Evolutionary conservation across 2,329 filamentous ascomycete species (phyloP), one percentile per base, ranked within the genome.

Genomic region (Penicillium sp.): DNA sequence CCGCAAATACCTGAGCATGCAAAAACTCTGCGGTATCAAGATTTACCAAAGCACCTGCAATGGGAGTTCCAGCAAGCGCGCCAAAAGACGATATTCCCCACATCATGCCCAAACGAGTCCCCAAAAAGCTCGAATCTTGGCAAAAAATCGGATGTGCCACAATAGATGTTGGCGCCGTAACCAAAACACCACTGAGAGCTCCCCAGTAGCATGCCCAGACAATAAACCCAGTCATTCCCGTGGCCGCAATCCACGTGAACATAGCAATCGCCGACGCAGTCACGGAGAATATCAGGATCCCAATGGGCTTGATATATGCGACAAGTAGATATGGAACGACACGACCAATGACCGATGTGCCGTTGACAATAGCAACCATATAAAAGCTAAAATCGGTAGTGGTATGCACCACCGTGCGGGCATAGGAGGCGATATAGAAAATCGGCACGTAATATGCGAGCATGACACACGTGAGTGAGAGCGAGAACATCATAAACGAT

Each of bases 361-460:
- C 80, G 66, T 83, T 84, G 49, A 83, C 75, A 47, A 84, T 79
- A 2, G 82, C 71, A 5, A 84, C 69, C 25, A 83, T 72, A 58
- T 83, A 82, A 17, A 74, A 69, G 1, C 75, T 75, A 6, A 81
- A 63, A 23, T 66, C 66, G 1, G 82, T 83, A 2, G 71, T 69
- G 4, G 86, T 68, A 58, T 87, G 79, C 39, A 79, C 75, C 2
- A 75, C 71, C 6, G 68, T 65, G 3, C 76, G 64, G 2, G 79
- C 77, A 47, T 79, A 82, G 1, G 69, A 70, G 52, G 79, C 74
- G 50, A 79, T 70, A 41, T 72, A 73, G 64, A 77, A 78, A 49
- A 73, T 73, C 47, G 78, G 69, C 2, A 82, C 77, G 62, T 82
- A 83, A 53, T 81, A 79, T 38, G 73, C 77, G 21, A 78, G 59